Base-by-base conservation (phyloP, 495 filamentous ascomycete species). In the Penicillium mononematosum region DNA sequence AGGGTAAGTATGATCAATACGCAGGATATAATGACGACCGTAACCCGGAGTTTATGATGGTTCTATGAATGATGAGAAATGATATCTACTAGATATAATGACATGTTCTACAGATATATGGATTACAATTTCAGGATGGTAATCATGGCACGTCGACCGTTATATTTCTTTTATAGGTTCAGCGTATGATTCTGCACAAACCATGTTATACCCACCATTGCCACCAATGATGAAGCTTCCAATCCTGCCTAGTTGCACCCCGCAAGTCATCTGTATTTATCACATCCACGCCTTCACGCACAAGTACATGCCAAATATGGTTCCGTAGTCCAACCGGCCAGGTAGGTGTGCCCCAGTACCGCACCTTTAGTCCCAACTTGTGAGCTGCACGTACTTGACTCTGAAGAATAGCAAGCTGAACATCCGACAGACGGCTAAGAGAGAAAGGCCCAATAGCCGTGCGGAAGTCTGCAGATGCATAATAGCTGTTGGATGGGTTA, bases 291-390 rank as follows among this genome's bases (percentile, higher is more conserved):
- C 86, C 87, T 57, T 88, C 85, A 29, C 73, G 66, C 24, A 88
- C 70, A 27, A 92, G 63, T 2, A 83, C 72, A 59, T 81, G 70
- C 89, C 88, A 90, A 9, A 91, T 71, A 41, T 79, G 72, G 64
- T 90, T 86, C 50, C 89, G 74, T 50, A 84, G 58, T 17, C 79
- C 76, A 24, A 85, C 63, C 3, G 88, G 88, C 88, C 88, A 91
- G 42, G 63, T 64, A 0, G 88, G 87, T 29, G 83, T 70, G 19
- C 83, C 81, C 89, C 87, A 90, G 65, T 89, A 91, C 53, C 88
- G 65, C 2, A 80, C 81, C 58, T 82, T 82, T 24, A 91, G 71
- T 0, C 89, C 88, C 58, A 79, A 77, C 22, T 68, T 65, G 62
- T 85, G 80, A 5, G 89, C 89, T 32, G 74, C 78, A 14, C 64